Evolutionary conservation across 139 green algal genomes (phyloP), one percentile per base, ranked within the genome.

Genomic region (Chlamydomonas sphaeroides): DNA sequence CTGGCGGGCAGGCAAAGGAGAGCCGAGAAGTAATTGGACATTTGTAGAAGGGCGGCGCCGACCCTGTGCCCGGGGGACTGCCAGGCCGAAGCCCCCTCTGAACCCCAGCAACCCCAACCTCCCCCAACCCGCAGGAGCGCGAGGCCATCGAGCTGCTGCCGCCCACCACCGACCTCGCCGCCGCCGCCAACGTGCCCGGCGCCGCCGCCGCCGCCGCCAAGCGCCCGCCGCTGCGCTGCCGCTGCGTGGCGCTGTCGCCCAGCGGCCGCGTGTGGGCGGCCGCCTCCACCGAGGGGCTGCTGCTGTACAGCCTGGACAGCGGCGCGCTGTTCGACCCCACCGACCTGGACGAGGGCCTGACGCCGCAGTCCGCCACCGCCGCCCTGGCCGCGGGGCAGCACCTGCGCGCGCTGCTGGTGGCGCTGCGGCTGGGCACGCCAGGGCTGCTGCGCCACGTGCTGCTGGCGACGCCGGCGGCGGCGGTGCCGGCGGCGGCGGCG

Each of bases 271-370:
- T 68, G 33, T 99, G 95, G 94, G 94, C 93, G 18, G 97, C 95
- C 28, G 96, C 95, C 30, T 97, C 94, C 7, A 98, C 96, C 1
- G 94, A 98, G 78, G 97, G 97, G 8, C 65, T 99, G 57, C 86
- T 98, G 71, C 42, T 99, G 35, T 99, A 98, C 89, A 86, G 86
- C 48, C 83, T 96, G 48, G 97, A 98, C 84, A 85, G 92, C 11
- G 88, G 80, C 35, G 18, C 94, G 49, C 74, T 90, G n/a, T 99
- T 99, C 83, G 96, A 99, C 84, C 97, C 97, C 3, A 97, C 93
- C 0, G 96, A 99, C 87, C 89, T 99, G 28, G 93, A 92, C 18
- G 90, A 98, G 85, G 94, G 97, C 65, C 85, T 98, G 14, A 99
- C 97, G 5, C 96, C 97, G 3, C 88, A 74, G 5, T 91, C 92